These are phyloP conservation scores for Mortierella antarctica DNA, from an alignment of 192 early-diverging fungal genomes.

Conservation along the genomic window DNA sequence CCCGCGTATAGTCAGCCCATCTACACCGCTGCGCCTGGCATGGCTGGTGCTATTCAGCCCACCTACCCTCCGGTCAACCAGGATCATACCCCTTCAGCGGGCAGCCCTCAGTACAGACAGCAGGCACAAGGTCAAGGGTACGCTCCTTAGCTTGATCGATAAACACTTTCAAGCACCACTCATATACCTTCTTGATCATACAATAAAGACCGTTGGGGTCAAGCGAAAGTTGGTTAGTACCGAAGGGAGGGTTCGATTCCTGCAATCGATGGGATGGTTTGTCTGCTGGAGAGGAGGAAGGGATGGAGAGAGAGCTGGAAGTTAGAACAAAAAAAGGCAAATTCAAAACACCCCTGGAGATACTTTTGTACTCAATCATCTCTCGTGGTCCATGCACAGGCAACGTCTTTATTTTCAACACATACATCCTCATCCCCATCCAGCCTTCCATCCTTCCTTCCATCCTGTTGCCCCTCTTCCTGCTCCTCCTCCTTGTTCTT, in stretches of 20 bases:
- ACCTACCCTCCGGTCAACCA: conserved; percentile 23
- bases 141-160: neutral
- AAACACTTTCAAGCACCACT: neutral
- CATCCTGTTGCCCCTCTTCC: too few relatives aligned
- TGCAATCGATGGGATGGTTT: too few relatives aligned
- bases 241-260: too few relatives aligned
- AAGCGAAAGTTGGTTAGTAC: too few relatives aligned
- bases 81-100: conserved; percentile 7
- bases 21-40: conserved; percentile 3
- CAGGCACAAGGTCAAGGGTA: conserved; percentile 11
- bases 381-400: neutral
- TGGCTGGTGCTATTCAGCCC: conserved; percentile 2
- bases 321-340: neutral
- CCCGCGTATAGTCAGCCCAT: conserved; percentile 2
- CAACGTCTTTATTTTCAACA: neutral
- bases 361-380: too few relatives aligned
- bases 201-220: too few relatives aligned
- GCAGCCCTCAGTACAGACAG: conserved; percentile 13
- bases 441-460: too few relatives aligned
- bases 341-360: too few relatives aligned
- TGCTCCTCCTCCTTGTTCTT: too few relatives aligned
- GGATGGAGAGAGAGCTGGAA: too few relatives aligned
- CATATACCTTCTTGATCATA: neutral
- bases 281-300: too few relatives aligned
- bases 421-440: too few relatives aligned